These are phyloP conservation scores for Microbotryum violaceum DNA, from an alignment of 1,284 basidiomycete genomes.

Conservation along the genomic window DNA sequence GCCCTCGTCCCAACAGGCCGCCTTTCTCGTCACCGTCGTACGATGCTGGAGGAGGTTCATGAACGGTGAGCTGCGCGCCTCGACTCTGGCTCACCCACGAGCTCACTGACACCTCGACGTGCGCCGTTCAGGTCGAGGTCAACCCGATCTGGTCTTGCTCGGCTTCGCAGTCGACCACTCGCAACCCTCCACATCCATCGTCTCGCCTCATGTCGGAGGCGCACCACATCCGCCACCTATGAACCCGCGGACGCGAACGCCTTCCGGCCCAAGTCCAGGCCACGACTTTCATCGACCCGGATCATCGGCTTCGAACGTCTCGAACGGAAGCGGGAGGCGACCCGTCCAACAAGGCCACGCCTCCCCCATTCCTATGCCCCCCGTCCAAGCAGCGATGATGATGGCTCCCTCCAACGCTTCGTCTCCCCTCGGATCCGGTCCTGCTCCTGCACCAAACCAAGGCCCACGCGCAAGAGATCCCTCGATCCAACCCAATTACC, in stretches of 20 bases:
- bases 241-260: neutral
- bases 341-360: too few relatives aligned
- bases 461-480: too few relatives aligned
- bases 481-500: too few relatives aligned
- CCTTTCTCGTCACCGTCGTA: conserved; percentile 62
- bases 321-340: neutral
- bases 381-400: too few relatives aligned
- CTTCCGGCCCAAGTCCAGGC: neutral
- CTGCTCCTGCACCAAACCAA: too few relatives aligned
- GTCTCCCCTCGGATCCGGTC: too few relatives aligned
- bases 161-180: conserved; percentile 32
- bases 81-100: too few relatives aligned
- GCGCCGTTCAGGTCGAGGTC: conserved; percentile 11
- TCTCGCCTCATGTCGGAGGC: neutral
- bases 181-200: neutral
- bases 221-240: neutral
- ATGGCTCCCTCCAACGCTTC: too few relatives aligned
- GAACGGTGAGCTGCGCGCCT: conserved; percentile 9
- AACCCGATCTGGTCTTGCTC: conserved; percentile 23
- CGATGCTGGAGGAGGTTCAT: conserved; percentile 54
- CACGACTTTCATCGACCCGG: neutral
- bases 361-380: too few relatives aligned
- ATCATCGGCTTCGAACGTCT: conserved; percentile 2
- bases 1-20: conserved; percentile 54
- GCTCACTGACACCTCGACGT: neutral